Conservation (phyloP, 1,284 basidiomycete species). For the Trichosporon coremiiforme region DNA sequence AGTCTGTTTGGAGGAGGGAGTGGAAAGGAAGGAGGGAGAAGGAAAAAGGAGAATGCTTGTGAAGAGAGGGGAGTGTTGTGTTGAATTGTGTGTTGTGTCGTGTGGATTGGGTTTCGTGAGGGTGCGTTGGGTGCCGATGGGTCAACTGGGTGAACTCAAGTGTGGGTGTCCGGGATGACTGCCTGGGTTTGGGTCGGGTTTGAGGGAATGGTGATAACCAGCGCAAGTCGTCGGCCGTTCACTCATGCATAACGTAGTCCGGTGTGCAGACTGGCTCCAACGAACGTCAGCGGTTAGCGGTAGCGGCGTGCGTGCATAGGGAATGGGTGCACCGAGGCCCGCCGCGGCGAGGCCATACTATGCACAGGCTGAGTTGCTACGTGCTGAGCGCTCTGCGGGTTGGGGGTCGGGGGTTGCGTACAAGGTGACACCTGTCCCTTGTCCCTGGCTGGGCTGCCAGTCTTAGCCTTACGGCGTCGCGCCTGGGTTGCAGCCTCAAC, state of each 20-base stretch:
- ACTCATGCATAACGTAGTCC: background rate
- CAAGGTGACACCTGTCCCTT: background rate
- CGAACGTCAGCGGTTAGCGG: background rate
- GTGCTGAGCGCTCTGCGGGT: background rate
- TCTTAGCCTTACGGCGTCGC: background rate
- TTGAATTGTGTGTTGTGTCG: constrained; percentile 15
- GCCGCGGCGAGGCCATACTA: background rate
- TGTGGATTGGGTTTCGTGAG: constrained; percentile 13
- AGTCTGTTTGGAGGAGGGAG: background rate
- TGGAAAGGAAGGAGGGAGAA: constrained; percentile 14
- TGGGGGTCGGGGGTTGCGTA: too few relatives aligned
- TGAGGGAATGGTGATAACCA: background rate
- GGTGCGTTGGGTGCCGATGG: constrained; percentile 2
- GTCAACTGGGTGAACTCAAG: background rate
- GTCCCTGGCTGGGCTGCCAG: background rate
- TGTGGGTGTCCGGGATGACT: too few relatives aligned
- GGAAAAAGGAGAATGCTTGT: background rate
- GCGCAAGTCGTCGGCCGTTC: too few relatives aligned
- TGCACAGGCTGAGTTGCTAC: background rate
- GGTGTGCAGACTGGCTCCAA: background rate
- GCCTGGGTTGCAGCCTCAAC: background rate
- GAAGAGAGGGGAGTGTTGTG: constrained; percentile 3
- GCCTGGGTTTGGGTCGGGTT: background rate
- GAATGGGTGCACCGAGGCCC: background rate
- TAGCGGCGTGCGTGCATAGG: background rate